phyloP scores from a whole-genome alignment of 441 rosid genomes.

The Erodium moschatum region DNA sequence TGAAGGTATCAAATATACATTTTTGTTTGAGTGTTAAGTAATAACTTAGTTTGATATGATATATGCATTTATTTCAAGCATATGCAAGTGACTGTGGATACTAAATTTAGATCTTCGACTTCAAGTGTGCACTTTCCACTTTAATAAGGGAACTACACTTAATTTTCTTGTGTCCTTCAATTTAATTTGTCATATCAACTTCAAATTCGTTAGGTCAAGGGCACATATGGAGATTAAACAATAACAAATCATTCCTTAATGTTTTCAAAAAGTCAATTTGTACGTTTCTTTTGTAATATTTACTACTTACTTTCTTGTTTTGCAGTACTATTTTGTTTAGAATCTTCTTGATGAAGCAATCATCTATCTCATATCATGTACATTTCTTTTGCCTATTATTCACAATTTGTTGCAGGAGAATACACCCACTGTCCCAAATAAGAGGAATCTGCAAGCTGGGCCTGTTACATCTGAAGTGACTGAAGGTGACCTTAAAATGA shows the following conservation, averaged over 20 bases:
- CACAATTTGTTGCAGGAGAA: constrained; percentile 53
- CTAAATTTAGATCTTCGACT: too few species aligned
- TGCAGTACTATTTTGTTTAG: not conserved
- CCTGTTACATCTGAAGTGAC: constrained; percentile 48
- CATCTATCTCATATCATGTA: not conserved
- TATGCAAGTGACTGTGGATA: too few species aligned
- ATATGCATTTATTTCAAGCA: too few species aligned
- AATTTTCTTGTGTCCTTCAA: not conserved
- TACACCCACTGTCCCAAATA: constrained; percentile 56
- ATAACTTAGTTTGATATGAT: too few species aligned
- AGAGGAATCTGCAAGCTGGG: constrained; percentile 53
- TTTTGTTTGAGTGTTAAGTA: not conserved
- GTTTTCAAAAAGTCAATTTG: not conserved
- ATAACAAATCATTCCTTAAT: not conserved
- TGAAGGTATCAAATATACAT: not conserved
- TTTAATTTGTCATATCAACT: not conserved
- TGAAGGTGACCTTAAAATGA: constrained; percentile 72
- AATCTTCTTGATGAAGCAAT: not conserved
- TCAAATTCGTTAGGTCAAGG: not conserved
- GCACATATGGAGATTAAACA: not conserved
- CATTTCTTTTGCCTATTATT: constrained; percentile 15
- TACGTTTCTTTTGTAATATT: not conserved
- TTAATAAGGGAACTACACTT: not conserved
- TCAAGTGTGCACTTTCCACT: too few species aligned
- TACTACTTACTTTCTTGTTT: not conserved